Base-by-base conservation (phyloP, 805 yeast species). In the Saturnispora besseyi region DNA sequence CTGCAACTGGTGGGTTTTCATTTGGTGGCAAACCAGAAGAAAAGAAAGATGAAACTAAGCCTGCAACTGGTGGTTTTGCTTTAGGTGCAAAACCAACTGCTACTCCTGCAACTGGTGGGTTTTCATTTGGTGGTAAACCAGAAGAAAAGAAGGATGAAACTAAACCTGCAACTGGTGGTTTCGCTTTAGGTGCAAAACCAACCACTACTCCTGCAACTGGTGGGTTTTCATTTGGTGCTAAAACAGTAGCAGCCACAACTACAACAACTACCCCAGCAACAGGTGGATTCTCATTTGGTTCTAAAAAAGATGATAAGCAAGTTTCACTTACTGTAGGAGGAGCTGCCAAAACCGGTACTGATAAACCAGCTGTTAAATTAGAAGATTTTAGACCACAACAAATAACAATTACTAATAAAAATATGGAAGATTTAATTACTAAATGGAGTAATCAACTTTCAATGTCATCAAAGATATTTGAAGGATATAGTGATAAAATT, bases 391-490 rank as follows among this genome's bases (percentile, higher is more conserved):
- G 78, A 53, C 82, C 88, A 4, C 75, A 81, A 51, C 84, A 85
- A 31, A 76, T 88, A 3, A 79, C 95, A 4, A 75, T 93, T 34
- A 89, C 87, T 59, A 93, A 93, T 67, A 88, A 88, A 64, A 88
- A 96, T 1, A 71, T 93, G 61, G 98, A 93, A 60, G 98, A 93
- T 63, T 75, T 93, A 56, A 85, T 93, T 41, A 78, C 89, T 12
- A 89, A 85, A 66, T 93, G 99, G 99, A 85, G 97, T 0, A 79
- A 81, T 50, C 95, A 93, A 57, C 68, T 93, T 52, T 73, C 91
- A 2, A 74, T 78, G 12, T 80, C 93, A 0, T 78, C 91, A 2
- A 74, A 76, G 26, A 82, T 86, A 34, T 93, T 90, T 67, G 83
- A 82, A 51, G 67, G 73, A 11, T 91, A 87, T 62, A 81, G 96